Evolutionary conservation across 495 filamentous ascomycete genomes (phyloP).

Genomic region (Jackrogersella minutella): DNA sequence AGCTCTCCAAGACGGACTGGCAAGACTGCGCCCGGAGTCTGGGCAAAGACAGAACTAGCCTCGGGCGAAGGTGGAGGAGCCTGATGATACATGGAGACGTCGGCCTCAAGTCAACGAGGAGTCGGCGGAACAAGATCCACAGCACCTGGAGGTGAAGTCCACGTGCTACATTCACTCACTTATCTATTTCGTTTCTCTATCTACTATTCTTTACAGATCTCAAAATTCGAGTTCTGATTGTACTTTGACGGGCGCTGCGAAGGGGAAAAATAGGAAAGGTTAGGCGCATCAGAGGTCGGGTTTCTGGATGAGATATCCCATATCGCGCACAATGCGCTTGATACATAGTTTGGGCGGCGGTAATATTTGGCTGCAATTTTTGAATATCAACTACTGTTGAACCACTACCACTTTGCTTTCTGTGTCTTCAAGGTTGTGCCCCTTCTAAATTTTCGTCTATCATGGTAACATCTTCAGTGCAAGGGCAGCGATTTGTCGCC

Average conservation of each 20-base stretch:
- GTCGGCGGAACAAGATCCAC: constrained; percentile 57
- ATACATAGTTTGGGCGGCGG: constrained; percentile 24
- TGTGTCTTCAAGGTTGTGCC: no score
- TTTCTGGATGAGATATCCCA: constrained; percentile 37
- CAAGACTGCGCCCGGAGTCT: constrained; percentile 77
- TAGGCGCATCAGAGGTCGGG: constrained; percentile 27
- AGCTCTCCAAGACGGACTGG: constrained; percentile 76
- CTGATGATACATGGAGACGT: constrained; percentile 69
- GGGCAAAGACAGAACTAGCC: constrained; percentile 69
- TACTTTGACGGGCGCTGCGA: constrained; percentile 26
- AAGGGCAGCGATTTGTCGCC: not conserved
- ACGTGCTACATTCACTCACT: constrained; percentile 16
- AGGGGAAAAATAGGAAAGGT: constrained; percentile 4
- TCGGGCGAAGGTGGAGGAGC: constrained; percentile 75
- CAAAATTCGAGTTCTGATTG: constrained; percentile 19
- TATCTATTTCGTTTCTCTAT: constrained; percentile 24
- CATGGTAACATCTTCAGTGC: not conserved
- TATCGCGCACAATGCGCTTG: constrained; percentile 36
- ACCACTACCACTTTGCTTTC: not conserved
- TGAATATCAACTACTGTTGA: constrained; percentile 22
- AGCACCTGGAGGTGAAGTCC: constrained; percentile 59
- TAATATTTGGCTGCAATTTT: constrained; percentile 15
- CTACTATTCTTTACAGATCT: constrained; percentile 19
- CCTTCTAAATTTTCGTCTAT: no score
- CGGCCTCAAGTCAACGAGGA: constrained; percentile 59